Evolutionary conservation across 176 grass and related monocot genomes (phyloP).

Genomic region (Poa pratensis): DNA sequence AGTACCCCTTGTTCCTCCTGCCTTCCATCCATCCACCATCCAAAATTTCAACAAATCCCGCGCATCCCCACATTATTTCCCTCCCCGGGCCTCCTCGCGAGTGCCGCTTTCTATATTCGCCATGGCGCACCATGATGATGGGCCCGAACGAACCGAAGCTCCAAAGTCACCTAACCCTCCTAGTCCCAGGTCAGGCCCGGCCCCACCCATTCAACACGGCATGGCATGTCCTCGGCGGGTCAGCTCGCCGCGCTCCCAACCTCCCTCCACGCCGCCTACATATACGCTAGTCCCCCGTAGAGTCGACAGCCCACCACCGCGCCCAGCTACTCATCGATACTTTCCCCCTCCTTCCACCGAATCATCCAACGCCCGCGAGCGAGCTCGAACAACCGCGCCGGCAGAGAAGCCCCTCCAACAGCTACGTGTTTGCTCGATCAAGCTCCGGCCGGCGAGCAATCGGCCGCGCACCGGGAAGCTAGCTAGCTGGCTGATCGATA

Average conservation of each 20-base stretch:
- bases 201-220: constrained; percentile 35
- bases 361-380: neutral
- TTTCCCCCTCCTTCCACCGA: neutral
- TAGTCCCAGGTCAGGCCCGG: neutral
- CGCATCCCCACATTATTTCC: too few species aligned
- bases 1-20: constrained; percentile 4
- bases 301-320: constrained; percentile 52
- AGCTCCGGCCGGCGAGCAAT: neutral
- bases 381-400: constrained; percentile 25
- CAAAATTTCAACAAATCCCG: constrained; percentile 2
- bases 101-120: constrained; percentile 1
- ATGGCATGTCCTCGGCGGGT: neutral
- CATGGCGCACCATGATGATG: neutral
- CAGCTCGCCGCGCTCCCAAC: neutral
- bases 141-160: neutral
- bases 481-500: too few species aligned
- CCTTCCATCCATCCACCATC: neutral
- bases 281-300: constrained; percentile 43
- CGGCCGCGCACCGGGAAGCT: neutral
- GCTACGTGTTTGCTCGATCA: neutral
- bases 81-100: neutral
- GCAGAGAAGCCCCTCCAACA: neutral
- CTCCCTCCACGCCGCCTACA: constrained; percentile 7
- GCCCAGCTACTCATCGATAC: neutral
- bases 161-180: constrained; percentile 34